Conservation (phyloP, 2,329 filamentous ascomycete species). For the Ophiocordyceps sinensis region DNA sequence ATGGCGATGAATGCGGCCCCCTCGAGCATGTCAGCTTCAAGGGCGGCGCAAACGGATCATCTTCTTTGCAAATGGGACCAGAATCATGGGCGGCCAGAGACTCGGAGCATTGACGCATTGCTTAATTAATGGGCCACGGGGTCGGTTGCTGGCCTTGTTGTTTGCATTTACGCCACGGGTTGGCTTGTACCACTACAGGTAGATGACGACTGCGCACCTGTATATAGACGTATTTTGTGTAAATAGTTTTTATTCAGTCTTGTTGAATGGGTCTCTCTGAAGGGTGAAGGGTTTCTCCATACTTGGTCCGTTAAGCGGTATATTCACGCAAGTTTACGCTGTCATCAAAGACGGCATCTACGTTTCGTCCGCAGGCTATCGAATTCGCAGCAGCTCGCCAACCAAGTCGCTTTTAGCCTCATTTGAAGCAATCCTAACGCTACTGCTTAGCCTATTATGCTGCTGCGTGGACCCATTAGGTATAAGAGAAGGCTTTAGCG, state of each 20-base stretch:
- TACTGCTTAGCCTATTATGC: no score
- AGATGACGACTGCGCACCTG: not conserved
- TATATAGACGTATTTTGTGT: not conserved
- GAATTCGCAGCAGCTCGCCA: no score
- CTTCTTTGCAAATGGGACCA: not conserved
- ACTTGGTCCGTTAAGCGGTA: no score
- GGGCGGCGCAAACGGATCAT: not conserved
- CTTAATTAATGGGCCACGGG: not conserved
- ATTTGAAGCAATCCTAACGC: no score
- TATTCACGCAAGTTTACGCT: no score
- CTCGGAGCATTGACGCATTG: not conserved
- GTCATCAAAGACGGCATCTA: no score
- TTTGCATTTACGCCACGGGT: not conserved
- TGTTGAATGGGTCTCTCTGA: not conserved
- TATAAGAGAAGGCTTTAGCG: no score
- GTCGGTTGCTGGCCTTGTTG: not conserved
- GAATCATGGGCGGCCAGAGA: not conserved
- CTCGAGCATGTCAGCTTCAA: not conserved
- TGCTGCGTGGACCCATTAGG: no score
- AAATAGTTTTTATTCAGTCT: not conserved
- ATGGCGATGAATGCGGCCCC: not conserved
- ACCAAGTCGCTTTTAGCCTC: no score
- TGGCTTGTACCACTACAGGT: slow-evolving; percentile 1
- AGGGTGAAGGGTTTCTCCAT: not conserved
- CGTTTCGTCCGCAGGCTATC: no score